Evolutionary conservation across 2,329 filamentous ascomycete genomes (phyloP).

Genomic region (Alternaria triticina): DNA sequence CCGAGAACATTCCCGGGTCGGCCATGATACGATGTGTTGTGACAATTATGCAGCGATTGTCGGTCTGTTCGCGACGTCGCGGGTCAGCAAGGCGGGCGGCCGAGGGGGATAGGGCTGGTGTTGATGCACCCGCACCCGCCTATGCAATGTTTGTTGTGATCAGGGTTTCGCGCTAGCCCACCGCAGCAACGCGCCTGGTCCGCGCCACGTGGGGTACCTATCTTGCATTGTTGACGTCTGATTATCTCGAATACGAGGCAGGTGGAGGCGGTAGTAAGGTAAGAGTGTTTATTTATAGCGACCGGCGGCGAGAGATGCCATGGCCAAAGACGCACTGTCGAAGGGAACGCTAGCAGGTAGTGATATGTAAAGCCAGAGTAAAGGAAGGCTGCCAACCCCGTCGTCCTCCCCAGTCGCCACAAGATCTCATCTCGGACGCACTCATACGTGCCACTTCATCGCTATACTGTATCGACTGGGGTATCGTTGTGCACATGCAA

Average conservation of each 20-base stretch:
- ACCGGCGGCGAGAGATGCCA: constrained; percentile 10
- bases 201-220: constrained; percentile 11
- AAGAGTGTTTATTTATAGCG: constrained; percentile 13
- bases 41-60: constrained; percentile 6
- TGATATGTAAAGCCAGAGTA: constrained; percentile 8
- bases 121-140: constrained; percentile 21
- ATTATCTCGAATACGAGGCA: background rate
- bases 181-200: constrained; percentile 28
- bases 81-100: background rate
- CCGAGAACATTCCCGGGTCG: constrained; percentile 77
- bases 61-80: background rate
- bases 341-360: constrained; percentile 27
- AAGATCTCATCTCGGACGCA: constrained; percentile 9
- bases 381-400: constrained; percentile 9
- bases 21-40: constrained; percentile 33
- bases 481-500: constrained; percentile 48
- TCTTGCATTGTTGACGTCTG: constrained; percentile 12
- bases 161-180: constrained; percentile 26
- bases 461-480: constrained; percentile 41
- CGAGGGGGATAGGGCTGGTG: constrained; percentile 20
- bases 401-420: constrained; percentile 21
- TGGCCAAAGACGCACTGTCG: constrained; percentile 24
- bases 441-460: constrained; percentile 5
- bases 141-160: constrained; percentile 40
- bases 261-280: background rate